Conservation (phyloP, 2,329 filamentous ascomycete species). For the Calonectria leucothoes region DNA sequence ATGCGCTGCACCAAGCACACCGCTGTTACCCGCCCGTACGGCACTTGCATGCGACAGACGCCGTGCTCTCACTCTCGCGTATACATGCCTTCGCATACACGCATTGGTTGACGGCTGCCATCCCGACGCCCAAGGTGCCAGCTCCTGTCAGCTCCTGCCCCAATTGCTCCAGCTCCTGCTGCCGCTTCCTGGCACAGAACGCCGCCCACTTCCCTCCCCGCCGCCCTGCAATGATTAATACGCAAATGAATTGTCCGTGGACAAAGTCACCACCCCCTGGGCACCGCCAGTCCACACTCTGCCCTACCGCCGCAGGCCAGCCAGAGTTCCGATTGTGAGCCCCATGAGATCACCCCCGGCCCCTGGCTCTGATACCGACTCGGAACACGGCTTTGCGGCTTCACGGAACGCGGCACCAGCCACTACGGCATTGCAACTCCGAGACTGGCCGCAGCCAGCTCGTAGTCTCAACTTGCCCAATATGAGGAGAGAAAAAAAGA, state of each 20-base stretch:
- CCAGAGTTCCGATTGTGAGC: conserved; percentile 1
- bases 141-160: neutral
- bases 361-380: neutral
- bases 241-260: neutral
- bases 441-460: neutral
- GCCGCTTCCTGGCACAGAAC: neutral
- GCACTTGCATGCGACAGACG: neutral
- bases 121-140: neutral
- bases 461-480: neutral
- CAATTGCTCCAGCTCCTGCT: neutral
- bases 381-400: conserved; percentile 13
- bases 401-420: conserved; percentile 7
- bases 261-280: neutral
- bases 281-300: neutral
- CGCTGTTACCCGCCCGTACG: neutral
- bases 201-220: neutral
- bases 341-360: conserved; percentile 9
- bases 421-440: neutral
- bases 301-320: neutral
- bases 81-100: neutral
- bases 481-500: neutral
- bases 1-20: neutral
- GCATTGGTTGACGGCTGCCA: neutral
- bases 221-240: neutral
- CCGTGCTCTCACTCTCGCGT: neutral